A percentile compares a stretch with the other conserved stretches of the same genome.
These are phyloP conservation scores for Cystobasidium slooffiae DNA, from an alignment of 1,284 basidiomycete genomes.

Conservation along the genomic window DNA sequence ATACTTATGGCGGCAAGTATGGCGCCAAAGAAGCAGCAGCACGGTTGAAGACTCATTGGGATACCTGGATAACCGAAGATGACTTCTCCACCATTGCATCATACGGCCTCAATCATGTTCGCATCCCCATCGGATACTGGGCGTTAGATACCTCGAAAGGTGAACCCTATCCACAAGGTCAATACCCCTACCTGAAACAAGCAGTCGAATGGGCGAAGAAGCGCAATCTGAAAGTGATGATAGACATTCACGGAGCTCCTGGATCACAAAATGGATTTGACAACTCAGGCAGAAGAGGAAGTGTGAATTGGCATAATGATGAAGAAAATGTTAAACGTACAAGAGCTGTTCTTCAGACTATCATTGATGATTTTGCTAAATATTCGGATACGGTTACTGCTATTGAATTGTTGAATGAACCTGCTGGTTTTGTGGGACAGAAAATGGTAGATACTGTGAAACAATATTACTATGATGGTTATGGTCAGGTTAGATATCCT, in stretches of 20 bases:
- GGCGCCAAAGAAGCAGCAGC: slow-evolving; percentile 22
- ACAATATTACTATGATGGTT: slow-evolving; percentile 67
- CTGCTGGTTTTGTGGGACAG: slow-evolving; percentile 68
- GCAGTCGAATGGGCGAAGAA: slow-evolving; percentile 79
- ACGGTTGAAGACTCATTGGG: slow-evolving; percentile 70
- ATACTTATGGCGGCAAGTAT: slow-evolving; percentile 35
- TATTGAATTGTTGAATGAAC: slow-evolving; percentile 65
- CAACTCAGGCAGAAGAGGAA: slow-evolving; percentile 74
- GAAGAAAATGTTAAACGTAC: slow-evolving; percentile 72
- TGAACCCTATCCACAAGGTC: slow-evolving; percentile 83
- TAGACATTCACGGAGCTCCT: slow-evolving; percentile 64
- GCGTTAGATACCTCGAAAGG: slow-evolving; percentile 78
- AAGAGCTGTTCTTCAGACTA: slow-evolving; percentile 67
- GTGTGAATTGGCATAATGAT: slow-evolving; percentile 72
- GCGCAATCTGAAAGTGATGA: slow-evolving; percentile 75
- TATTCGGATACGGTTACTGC: slow-evolving; percentile 70
- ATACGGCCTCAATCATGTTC: slow-evolving; percentile 79
- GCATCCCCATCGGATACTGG: slow-evolving; percentile 90
- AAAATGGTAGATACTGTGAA: slow-evolving; percentile 55
- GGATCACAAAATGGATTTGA: slow-evolving; percentile 66
- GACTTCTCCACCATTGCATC: slow-evolving; percentile 75
- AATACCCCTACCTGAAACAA: slow-evolving; percentile 65
- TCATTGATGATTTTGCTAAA: slow-evolving; percentile 57
- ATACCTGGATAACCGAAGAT: slow-evolving; percentile 76
- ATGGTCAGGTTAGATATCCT: slow-evolving; percentile 42